Evolutionary conservation across 129 eudicot species (phyloP).

Genomic region (Tagetes erecta): DNA sequence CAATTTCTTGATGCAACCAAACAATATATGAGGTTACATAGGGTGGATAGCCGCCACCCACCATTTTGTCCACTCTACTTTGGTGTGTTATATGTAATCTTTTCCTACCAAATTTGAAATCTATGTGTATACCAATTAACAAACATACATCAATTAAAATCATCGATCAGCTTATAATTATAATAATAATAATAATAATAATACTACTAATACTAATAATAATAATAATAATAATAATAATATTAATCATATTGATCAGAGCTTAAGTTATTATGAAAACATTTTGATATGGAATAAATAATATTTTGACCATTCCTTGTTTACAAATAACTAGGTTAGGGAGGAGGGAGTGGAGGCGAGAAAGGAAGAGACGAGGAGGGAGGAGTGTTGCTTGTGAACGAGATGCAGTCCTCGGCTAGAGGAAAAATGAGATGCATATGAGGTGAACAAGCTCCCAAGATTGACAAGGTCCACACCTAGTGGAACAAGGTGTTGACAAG

Average conservation of each 20-base stretch:
- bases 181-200: too few species aligned
- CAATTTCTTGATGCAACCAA: conserved; percentile 28
- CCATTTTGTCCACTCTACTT: conserved; percentile 33
- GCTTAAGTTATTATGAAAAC: background rate
- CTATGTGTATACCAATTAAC: background rate
- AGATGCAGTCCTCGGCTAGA: too few species aligned
- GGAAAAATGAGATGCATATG: too few species aligned
- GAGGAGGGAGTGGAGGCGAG: too few species aligned
- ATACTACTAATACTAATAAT: too few species aligned
- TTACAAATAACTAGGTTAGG: background rate
- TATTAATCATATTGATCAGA: background rate
- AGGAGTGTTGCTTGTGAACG: too few species aligned
- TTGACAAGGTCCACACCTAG: too few species aligned
- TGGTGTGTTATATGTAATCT: conserved; percentile 5
- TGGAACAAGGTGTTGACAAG: too few species aligned
- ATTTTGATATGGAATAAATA: too few species aligned
- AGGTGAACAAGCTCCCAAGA: too few species aligned
- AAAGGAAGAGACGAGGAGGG: too few species aligned
- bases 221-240: too few species aligned
- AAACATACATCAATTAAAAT: background rate
- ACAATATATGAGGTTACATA: conserved; percentile 27
- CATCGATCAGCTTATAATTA: background rate
- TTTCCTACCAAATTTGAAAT: background rate
- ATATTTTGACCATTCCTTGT: background rate
- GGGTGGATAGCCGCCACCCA: conserved; percentile 27